Conservation (phyloP, 2,329 filamentous ascomycete genomes). For the Fusarium ambrosium region DNA sequence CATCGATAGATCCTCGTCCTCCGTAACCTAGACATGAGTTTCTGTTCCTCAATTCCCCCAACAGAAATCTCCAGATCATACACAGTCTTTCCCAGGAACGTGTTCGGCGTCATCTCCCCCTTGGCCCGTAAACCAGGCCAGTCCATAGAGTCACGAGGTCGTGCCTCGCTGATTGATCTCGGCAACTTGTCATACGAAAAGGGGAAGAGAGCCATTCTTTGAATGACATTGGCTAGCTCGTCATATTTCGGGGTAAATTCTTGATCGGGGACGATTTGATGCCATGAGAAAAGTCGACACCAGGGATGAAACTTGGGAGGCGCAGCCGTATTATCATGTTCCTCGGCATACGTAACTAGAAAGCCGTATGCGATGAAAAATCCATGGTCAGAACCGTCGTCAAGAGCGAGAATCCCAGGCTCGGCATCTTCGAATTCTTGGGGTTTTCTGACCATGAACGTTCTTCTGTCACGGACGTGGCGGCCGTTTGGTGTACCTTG, state of each 20-base stretch:
- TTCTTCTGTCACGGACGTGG: neutral
- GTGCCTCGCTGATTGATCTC: neutral
- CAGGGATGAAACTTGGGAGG: neutral
- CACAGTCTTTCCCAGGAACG: neutral
- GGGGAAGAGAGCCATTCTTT: neutral
- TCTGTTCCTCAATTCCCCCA: neutral
- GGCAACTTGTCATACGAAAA: rapidly evolving
- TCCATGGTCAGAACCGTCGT: neutral
- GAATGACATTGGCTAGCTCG: neutral
- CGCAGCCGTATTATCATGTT: too few relatives aligned
- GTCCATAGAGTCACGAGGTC: neutral
- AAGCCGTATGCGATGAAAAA: neutral
- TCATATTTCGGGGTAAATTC: neutral
- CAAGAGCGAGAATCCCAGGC: neutral
- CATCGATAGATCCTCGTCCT: neutral
- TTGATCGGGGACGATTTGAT: neutral
- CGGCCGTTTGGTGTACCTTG: neutral
- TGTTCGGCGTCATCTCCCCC: neutral
- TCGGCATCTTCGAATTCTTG: too few relatives aligned
- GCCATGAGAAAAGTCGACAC: neutral
- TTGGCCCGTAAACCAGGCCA: neutral
- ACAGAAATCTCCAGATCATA: neutral
- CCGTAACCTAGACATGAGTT: neutral
- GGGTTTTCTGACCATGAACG: too few relatives aligned
- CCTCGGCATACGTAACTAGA: too few relatives aligned